Evolutionary conservation across 2,329 filamentous ascomycete species (phyloP).

Genomic region (Pseudopyricularia javanii): DNA sequence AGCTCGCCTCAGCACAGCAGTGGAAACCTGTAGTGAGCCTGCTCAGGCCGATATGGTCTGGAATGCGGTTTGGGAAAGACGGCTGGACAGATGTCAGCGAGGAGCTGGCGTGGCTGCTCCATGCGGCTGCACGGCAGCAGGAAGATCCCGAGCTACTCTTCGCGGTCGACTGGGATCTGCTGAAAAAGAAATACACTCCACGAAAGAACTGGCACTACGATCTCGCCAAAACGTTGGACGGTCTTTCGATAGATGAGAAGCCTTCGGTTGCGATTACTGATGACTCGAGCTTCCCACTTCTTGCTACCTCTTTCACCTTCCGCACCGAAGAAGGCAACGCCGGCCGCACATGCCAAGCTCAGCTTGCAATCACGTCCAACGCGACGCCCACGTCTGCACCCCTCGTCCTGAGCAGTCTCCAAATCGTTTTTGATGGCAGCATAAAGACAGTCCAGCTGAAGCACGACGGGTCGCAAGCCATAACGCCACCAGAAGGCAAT

Average conservation of each 20-base stretch:
- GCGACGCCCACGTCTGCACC: constrained; percentile 39
- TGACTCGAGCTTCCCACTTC: constrained; percentile 17
- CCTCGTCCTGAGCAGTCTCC: constrained; percentile 36
- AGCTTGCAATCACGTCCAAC: constrained; percentile 44
- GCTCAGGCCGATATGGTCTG: constrained; percentile 45
- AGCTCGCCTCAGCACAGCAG: constrained; percentile 33
- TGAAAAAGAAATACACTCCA: constrained; percentile 42
- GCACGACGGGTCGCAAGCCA: constrained; percentile 19
- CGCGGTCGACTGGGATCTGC: constrained; percentile 53
- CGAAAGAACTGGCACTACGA: constrained; percentile 50
- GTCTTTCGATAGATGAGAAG: constrained; percentile 25
- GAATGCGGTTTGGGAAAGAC: constrained; percentile 41
- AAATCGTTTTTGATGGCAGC: constrained; percentile 43
- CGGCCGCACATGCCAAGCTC: constrained; percentile 44
- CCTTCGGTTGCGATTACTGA: constrained; percentile 39
- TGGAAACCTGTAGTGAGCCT: constrained; percentile 43
- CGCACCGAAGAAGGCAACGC: constrained; percentile 45
- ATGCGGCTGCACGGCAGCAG: constrained; percentile 39
- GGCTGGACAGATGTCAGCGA: constrained; percentile 49
- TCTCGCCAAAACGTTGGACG: constrained; percentile 42
- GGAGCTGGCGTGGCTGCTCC: constrained; percentile 48
- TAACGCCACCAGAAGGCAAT: constrained; percentile 6
- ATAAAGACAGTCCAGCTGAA: constrained; percentile 41
- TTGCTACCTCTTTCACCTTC: constrained; percentile 38
- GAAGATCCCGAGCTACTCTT: constrained; percentile 44